Percentiles rank a stretch among this genome's conserved stretches.
Conservation (phyloP, 2,329 filamentous ascomycete genomes). For the Cytospora chrysosperma region DNA sequence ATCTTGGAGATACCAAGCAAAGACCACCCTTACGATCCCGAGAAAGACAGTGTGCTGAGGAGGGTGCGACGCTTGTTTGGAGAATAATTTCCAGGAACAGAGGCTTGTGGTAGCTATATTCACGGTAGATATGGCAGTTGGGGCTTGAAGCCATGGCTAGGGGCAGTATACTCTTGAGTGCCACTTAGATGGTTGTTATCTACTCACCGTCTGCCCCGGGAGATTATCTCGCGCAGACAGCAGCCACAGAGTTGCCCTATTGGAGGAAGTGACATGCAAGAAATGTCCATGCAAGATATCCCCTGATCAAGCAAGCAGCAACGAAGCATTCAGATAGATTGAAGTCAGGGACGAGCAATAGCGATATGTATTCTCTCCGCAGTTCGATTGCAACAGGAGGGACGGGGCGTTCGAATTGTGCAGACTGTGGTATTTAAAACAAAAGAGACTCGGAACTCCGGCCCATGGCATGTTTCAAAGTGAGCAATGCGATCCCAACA, state of each 20-base stretch:
- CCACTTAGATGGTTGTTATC: neutral
- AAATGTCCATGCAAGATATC: too few species aligned
- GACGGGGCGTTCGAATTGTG: constrained; percentile 1
- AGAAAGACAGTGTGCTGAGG: constrained; percentile 96
- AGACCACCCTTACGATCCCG: constrained; percentile 97
- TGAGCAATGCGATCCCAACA: constrained; percentile 21
- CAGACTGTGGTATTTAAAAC: constrained; percentile 14
- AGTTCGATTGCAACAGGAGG: neutral
- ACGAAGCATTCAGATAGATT: neutral
- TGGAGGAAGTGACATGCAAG: neutral
- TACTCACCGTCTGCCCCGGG: neutral
- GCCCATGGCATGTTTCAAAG: constrained; percentile 14
- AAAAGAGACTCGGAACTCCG: constrained; percentile 19
- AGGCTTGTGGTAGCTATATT: neutral
- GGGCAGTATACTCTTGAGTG: neutral
- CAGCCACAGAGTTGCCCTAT: neutral
- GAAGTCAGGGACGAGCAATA: neutral
- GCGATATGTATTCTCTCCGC: neutral
- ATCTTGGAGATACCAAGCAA: constrained; percentile 97
- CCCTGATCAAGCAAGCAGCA: neutral
- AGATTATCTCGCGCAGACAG: neutral
- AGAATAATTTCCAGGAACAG: constrained; percentile 50
- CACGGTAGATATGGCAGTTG: neutral
- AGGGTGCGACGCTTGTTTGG: constrained; percentile 70
- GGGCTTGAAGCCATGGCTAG: neutral